phyloP scores from a whole-genome alignment of 2,329 filamentous ascomycete genomes.

The Rutstroemia sp. region DNA sequence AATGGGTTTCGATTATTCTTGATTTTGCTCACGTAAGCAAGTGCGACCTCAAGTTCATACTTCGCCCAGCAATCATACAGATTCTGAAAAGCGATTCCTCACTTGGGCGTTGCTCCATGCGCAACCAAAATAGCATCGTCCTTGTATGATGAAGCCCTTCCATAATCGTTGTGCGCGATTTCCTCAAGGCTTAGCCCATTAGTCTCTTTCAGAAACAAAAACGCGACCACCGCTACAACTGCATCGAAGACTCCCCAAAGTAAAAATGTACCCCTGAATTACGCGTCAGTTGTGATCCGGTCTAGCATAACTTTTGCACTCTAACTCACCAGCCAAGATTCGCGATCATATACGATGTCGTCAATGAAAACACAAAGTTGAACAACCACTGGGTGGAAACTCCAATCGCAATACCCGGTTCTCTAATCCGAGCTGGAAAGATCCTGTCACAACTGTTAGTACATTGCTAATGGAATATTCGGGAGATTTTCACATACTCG shows the following conservation, averaged over 20 bases:
- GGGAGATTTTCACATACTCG: constrained; percentile 35
- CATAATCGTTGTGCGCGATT: constrained; percentile 24
- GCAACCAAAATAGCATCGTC: neutral
- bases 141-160: neutral
- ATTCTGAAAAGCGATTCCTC: neutral
- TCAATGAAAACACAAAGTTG: constrained; percentile 43
- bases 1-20: too few relatives aligned
- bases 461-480: constrained; percentile 34
- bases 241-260: constrained; percentile 39
- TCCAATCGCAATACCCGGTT: constrained; percentile 42
- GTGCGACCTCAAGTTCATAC: too few relatives aligned
- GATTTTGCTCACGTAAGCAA: too few relatives aligned
- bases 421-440: constrained; percentile 16
- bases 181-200: constrained; percentile 62
- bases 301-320: neutral
- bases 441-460: constrained; percentile 20
- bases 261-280: constrained; percentile 32
- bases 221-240: constrained; percentile 37
- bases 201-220: constrained; percentile 55
- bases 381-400: constrained; percentile 44
- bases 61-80: neutral
- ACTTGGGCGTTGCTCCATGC: neutral
- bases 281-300: neutral
- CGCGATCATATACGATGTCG: constrained; percentile 43
- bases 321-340: constrained; percentile 33